Base-by-base conservation (phyloP, 805 yeast genomes). In the Metschnikowia peoriensis region DNA sequence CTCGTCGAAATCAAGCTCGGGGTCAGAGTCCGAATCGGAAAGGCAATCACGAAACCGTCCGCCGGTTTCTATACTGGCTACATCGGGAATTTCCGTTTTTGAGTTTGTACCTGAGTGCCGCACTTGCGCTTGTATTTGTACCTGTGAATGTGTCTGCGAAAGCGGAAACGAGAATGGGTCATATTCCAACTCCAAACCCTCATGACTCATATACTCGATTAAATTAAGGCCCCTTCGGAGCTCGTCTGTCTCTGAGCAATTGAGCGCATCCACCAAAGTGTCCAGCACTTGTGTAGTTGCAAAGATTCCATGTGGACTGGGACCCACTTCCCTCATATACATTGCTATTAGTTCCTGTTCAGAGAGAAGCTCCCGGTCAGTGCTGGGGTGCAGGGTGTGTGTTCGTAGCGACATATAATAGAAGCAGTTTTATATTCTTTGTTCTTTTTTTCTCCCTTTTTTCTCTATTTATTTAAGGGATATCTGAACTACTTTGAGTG, bases 1-100 rank as follows among this genome's bases (percentile, higher is more conserved):
- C 12, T 61, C 64, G 42, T 62, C 66, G 32, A 46, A 52, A 12
- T 63, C 66, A 22, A 57, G 54, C 6, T 60, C 62, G 29, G 42
- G 46, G 1, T 44, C 49, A 7, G 44, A 15, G 28, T 39, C 44
- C 22, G 22, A 22, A 22, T 22, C 22, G 22, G 22, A 22, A 22
- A 22, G 22, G 22, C 22, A 22, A 22, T 22, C 4, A 14, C 29
- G n/a, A 32, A 50, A 27, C 16, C 38, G 38, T 2, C 51, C 49
- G 28, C 39, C 17, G 1, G 51, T 49, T 9, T 52, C 55, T 17
- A 47, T 40, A 38, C 53, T 50, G 7, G 56, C 28, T 7, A 44
- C 38, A 11, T 50, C 53, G 28, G 28, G 38, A 4, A 32, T 12
- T 32, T 49, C 51, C 27, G 39, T 7, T 16, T 35, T 14, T 32